Evolutionary conservation across 2,329 filamentous ascomycete genomes (phyloP), one percentile per base, ranked within the genome.

Genomic region (Colletotrichum tanaceti): DNA sequence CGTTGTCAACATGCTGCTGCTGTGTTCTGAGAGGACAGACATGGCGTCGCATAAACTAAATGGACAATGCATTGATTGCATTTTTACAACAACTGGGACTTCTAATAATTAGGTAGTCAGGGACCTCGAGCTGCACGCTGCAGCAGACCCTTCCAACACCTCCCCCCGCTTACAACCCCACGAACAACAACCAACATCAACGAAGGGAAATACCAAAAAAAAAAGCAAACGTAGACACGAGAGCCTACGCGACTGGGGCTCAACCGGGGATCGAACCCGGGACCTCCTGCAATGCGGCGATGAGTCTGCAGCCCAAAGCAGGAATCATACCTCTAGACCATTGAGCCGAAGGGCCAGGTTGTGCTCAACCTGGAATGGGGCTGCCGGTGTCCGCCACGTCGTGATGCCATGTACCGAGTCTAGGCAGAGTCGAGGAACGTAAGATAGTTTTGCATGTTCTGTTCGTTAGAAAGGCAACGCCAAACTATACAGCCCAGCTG

Each of bases 301-400:
- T 3, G 47, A 28, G 28, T 28, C 22, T 7, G 2, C 13, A 50
- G 64, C 75, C 75, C 75, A 77, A 77, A 77, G 75, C 74, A 73
- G 75, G 75, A 76, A 77, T 77, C 75, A 76, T 77, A 77, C 75
- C 74, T 73, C 75, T 77, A 77, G 75, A 77, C 75, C 75, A 77
- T 73, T 71, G 68, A 72, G 71, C 73, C 74, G 46, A 11, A 20
- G n/a, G 5, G 13, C 47, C 38, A 14, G 18, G 1, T 24, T 49
- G 13, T 54, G 22, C 20, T 1, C 43, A 43, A 43, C n/a, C 32
- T 28, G 44, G 44, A 58, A 50, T 43, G 47, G 57, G 28, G 10
- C n/a, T 58, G 57, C 1, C 55, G 18, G 14, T 14, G 16, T 39
- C 18, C 11, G 24, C 18, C 6, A 4, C n/a, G 3, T 11, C 32